A percentile compares a stretch with the other conserved stretches of the same genome.
Evolutionary conservation across 371 early-diverging fungal species (phyloP).

Genomic region (Sporodiniella umbellata): DNA sequence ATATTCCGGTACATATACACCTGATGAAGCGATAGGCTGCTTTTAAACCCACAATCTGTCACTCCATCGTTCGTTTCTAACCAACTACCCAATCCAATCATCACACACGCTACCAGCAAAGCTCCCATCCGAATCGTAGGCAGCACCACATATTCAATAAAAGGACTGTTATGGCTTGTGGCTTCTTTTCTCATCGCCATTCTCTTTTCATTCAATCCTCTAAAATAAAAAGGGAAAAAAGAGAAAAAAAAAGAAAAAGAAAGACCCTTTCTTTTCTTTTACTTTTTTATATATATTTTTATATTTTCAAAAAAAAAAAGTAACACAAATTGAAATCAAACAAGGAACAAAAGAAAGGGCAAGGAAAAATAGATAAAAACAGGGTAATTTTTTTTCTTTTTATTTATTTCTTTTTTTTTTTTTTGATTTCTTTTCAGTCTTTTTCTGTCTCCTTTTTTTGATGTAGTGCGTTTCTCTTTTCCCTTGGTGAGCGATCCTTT

Average conservation of each 20-base stretch:
- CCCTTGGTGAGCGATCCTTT: too few species aligned
- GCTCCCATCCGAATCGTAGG: constrained; percentile 23
- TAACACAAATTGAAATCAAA: too few species aligned
- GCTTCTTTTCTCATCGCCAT: constrained; percentile 22
- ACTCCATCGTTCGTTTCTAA: constrained; percentile 28
- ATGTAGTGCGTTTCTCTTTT: too few species aligned
- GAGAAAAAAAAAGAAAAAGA: background rate
- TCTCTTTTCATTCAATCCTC: background rate
- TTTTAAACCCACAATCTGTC: constrained; percentile 24
- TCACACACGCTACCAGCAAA: constrained; percentile 19
- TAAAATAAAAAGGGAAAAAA: background rate
- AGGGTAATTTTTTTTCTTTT: too few species aligned
- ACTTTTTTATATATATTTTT: background rate
- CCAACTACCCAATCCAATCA: constrained; percentile 35
- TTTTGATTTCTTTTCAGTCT: too few species aligned
- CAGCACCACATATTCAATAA: constrained; percentile 25
- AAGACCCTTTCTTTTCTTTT: background rate
- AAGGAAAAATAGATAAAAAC: too few species aligned
- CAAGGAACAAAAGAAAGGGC: too few species aligned
- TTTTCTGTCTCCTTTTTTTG: too few species aligned
- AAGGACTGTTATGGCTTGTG: constrained; percentile 28
- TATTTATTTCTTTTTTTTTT: too few species aligned
- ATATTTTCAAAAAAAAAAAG: too few species aligned
- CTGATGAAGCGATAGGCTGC: constrained; percentile 25
- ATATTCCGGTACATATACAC: constrained; percentile 29